Evolutionary conservation across 192 early-diverging fungal species (phyloP), one percentile per base, ranked within the genome.

Genomic region (Lobulomyces angularis): DNA sequence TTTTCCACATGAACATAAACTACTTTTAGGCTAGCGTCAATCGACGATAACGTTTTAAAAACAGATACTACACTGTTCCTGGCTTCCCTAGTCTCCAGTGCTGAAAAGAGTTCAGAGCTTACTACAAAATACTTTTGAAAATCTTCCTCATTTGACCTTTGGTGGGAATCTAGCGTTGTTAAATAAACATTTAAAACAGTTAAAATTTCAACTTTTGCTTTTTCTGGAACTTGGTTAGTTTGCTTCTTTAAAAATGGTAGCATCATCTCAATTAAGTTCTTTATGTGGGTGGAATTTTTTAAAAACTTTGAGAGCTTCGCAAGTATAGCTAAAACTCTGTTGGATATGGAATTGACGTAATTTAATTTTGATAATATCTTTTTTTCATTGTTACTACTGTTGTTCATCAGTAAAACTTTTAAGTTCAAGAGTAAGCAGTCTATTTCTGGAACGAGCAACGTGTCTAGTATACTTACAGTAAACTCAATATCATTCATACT

Each of bases 161-260:
- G 45, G 39, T 50, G 26, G 19, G 35, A 16, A 4, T 27, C 45
- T 26, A 55, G 45, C 9, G 65, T 55, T 1, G 75, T 77, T 11
- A 94, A 46, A 52, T 90, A 91, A 40, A 80, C 66, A 24, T 56
- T 55, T 57, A 90, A 79, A 28, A 92, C 86, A 8, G 59, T 44
- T 20, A 96, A 64, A 24, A 98, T 86, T 36, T 95, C 69, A 2
- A 69, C 63, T 58, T 97, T 97, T 24, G 77, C 78, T 25, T 64
- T 56, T 56, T 92, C 88, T 0, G 84, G 69, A 5, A 96, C 80
- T 2, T 67, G 26, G 25, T 68, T 64, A 35, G 74, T 48, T 18
- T 77, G 77, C 30, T 77, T 75, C 43, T 81, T 80, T 24, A 91
- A 57, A 46, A 78, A 77, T 23, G 95, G 93, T 41, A 91, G 53